Evolutionary conservation across 1,139 yeast genomes (phyloP).

Genomic region (Geotrichum reessii): DNA sequence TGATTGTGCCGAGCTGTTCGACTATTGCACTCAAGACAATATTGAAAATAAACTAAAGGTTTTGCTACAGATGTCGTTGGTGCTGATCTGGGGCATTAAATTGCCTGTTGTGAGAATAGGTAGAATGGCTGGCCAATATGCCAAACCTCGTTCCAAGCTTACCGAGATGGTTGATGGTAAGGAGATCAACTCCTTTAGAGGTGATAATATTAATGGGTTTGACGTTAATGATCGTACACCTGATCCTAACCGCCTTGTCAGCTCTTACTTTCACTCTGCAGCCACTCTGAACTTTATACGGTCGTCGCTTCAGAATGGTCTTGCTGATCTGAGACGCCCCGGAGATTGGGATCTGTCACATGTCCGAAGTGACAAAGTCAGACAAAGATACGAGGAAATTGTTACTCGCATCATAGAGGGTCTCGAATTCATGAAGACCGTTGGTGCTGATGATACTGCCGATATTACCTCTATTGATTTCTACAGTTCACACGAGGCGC

Average conservation of each 20-base stretch:
- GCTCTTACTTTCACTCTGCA: slow-evolving; percentile 43
- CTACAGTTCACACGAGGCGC: slow-evolving; percentile 42
- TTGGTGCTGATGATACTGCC: slow-evolving; percentile 36
- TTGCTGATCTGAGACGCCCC: slow-evolving; percentile 41
- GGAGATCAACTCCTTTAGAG: slow-evolving; percentile 41
- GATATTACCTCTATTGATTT: slow-evolving; percentile 36
- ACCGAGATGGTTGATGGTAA: slow-evolving; percentile 41
- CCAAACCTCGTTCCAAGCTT: slow-evolving; percentile 42
- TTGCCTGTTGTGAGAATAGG: slow-evolving; percentile 41
- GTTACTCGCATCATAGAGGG: slow-evolving; percentile 38
- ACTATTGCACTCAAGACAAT: slow-evolving; percentile 40
- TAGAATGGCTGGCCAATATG: slow-evolving; percentile 44
- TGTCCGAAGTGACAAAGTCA: slow-evolving; percentile 36
- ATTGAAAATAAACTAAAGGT: slow-evolving; percentile 42
- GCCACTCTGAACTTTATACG: slow-evolving; percentile 42
- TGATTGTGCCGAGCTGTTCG: slow-evolving; percentile 45
- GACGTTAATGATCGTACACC: slow-evolving; percentile 39
- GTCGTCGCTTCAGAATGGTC: slow-evolving; percentile 36
- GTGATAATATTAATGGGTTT: slow-evolving; percentile 43
- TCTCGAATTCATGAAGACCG: slow-evolving; percentile 38
- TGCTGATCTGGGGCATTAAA: slow-evolving; percentile 40
- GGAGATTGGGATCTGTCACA: slow-evolving; percentile 42
- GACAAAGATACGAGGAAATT: slow-evolving; percentile 38
- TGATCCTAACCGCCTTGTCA: slow-evolving; percentile 40
- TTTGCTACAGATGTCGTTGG: slow-evolving; percentile 42